Percentiles rank a stretch among this genome's conserved stretches.
Evolutionary conservation across 1,139 yeast species (phyloP).

Genomic region (Saccharomyces hybrid): DNA sequence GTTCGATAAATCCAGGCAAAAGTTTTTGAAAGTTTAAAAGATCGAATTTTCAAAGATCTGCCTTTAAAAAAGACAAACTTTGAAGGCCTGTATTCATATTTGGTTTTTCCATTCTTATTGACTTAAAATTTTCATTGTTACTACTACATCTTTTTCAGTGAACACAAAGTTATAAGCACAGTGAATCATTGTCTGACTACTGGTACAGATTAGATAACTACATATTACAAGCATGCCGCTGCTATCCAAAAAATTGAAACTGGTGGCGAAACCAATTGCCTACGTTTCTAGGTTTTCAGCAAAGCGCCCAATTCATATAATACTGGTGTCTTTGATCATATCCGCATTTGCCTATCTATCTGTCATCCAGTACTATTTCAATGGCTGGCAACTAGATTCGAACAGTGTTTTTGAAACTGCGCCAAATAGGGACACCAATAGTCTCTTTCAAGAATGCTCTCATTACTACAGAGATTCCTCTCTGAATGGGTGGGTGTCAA

Average conservation of each 20-base stretch:
- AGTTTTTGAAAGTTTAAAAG: background rate
- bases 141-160: background rate
- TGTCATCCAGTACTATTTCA: slow-evolving; percentile 68
- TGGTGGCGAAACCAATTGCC: slow-evolving; percentile 34
- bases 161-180: background rate
- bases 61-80: background rate
- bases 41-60: background rate
- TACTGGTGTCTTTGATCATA: slow-evolving; percentile 61
- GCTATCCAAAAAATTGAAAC: slow-evolving; percentile 20
- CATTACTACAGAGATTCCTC: slow-evolving; percentile 21
- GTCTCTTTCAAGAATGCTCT: slow-evolving; percentile 22
- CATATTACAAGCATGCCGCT: slow-evolving; percentile 20
- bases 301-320: slow-evolving; percentile 80
- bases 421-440: slow-evolving; percentile 13
- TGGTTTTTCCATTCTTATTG: background rate
- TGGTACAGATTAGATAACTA: background rate
- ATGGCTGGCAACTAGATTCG: slow-evolving; percentile 26
- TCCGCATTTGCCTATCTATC: slow-evolving; percentile 80
- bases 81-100: background rate
- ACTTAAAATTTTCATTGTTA: background rate
- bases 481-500: slow-evolving; percentile 17
- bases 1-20: slow-evolving; percentile 1
- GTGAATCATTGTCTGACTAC: background rate
- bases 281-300: slow-evolving; percentile 60
- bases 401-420: slow-evolving; percentile 14